Percentiles rank a stretch among this genome's conserved stretches.
These are phyloP conservation scores for Paecilomyces dactylethromorphus DNA, from an alignment of 2,329 filamentous ascomycete genomes.

Conservation along the genomic window DNA sequence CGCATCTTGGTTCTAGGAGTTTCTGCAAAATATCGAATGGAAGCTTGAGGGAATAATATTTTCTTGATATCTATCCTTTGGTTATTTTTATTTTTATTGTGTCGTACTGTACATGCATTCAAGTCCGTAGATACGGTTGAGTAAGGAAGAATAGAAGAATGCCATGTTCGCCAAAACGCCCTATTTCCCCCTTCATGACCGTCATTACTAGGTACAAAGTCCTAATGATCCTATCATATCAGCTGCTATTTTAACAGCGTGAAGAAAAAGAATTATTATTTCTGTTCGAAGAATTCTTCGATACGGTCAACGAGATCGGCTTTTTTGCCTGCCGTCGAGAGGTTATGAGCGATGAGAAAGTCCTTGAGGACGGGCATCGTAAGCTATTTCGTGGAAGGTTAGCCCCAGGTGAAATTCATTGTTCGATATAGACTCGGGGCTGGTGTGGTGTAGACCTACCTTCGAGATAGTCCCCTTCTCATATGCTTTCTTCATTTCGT, in stretches of 20 bases:
- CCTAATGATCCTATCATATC: not conserved
- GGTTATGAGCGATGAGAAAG: conserved; percentile 38
- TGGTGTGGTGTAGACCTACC: conserved; percentile 14
- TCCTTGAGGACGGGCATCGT: conserved; percentile 42
- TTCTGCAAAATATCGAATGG: too few species aligned
- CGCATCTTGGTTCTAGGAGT: too few species aligned
- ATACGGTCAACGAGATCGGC: conserved; percentile 45
- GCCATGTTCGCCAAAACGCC: not conserved
- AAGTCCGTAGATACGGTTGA: not conserved
- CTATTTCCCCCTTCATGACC: not conserved
- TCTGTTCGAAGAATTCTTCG: conserved; percentile 42
- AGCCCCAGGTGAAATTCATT: conserved; percentile 4
- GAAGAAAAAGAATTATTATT: conserved; percentile 14
- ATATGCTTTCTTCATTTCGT: conserved; percentile 34
- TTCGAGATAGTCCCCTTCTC: conserved; percentile 39
- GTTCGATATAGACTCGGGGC: not conserved
- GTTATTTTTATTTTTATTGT: not conserved
- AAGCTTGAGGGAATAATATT: too few species aligned
- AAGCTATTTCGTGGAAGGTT: conserved; percentile 22
- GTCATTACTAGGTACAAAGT: not conserved
- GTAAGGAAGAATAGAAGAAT: not conserved
- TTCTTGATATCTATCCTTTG: too few species aligned
- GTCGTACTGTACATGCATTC: not conserved
- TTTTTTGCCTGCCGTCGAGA: conserved; percentile 42
- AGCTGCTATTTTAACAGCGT: too few species aligned